Evolutionary conservation across 2,329 filamentous ascomycete species (phyloP), one percentile per base, ranked within the genome.

Genomic region (Cyanodermella asteris): DNA sequence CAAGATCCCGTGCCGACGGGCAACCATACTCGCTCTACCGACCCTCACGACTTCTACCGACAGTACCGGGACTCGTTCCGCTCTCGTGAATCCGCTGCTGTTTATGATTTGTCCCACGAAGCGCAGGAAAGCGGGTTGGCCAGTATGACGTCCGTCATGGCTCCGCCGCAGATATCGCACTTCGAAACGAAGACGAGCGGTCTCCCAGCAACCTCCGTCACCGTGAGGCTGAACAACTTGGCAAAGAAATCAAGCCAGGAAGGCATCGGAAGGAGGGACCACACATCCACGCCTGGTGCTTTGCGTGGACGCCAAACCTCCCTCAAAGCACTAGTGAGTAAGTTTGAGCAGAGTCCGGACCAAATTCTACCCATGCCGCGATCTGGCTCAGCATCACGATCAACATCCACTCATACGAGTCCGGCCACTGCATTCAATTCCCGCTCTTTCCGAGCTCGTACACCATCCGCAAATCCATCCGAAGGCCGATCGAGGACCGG

Each of bases 251-350:
- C n/a, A n/a, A n/a, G n/a, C n/a, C n/a, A n/a, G n/a, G n/a, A n/a
- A n/a, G n/a, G n/a, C n/a, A n/a, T n/a, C n/a, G n/a, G n/a, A n/a
- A n/a, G n/a, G n/a, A n/a, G n/a, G n/a, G n/a, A n/a, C n/a, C n/a
- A n/a, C n/a, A n/a, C n/a, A n/a, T n/a, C n/a, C n/a, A n/a, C n/a
- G n/a, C n/a, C n/a, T n/a, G n/a, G n/a, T n/a, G n/a, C n/a, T n/a
- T n/a, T n/a, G n/a, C 25, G 32, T 10, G 34, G 33, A 13, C 29
- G 51, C 35, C 61, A 72, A 35, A 58, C 68, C n/a, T 82, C 72
- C 31, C 74, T 87, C 36, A 78, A 72, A 49, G 76, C 87, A 41
- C 56, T 87, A 33, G 70, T 76, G 39, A 77, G 72, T 46, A 70
- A 64, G 27, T 87, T 84, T 49, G 75, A 84, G 45, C 66, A 71